Base-by-base conservation (phyloP, 1,139 yeast species). In the Yamadazyma jaroonii region DNA sequence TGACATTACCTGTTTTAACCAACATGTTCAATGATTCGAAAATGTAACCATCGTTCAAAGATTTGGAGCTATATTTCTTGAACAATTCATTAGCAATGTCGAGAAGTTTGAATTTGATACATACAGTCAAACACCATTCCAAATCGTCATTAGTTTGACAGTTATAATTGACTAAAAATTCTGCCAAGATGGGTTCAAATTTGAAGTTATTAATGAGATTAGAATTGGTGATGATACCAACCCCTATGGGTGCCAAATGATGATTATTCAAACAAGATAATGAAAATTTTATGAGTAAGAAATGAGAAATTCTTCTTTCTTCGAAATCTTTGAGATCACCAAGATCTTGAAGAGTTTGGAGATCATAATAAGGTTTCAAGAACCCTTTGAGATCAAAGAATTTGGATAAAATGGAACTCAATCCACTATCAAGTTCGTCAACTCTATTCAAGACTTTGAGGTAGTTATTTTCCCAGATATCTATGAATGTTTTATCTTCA, bases 41-140 rank as follows among this genome's bases (percentile, higher is more conserved):
- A 31, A 74, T 53, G 42, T 66, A 62, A 3, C 75, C 76, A 15
- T 64, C 67, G 25, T 59, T 59, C 38, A 71, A 57, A 1, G 75
- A 68, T 41, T 59, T 63, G 20, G 55, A 48, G 2, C 76, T 77
- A 36, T 67, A 60, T 15, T 54, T 56, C 43, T 72, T 66, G 53
- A 70, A 78, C 11, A 79, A 59, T 31, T 66, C 63, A 44, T 70
- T 69, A 1, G 85, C 79, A 8, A 85, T 78, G 4, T 71, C 59
- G n/a, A 77, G 67, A 34, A 74, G 54, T 31, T 64, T 64, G 31
- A 71, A 54, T 38, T 64, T 61, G 29, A 74, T 68, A 48, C 79
- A 74, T 13, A 72, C 67, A 1, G 86, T 76, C 36, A 86, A 62
- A 23, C 84, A 78, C 94, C 95, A 85, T 54, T 85, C 94, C 45